phyloP scores from a whole-genome alignment of 352 stramenopile genomes.

The Phytophthora fragariaefolia region DNA sequence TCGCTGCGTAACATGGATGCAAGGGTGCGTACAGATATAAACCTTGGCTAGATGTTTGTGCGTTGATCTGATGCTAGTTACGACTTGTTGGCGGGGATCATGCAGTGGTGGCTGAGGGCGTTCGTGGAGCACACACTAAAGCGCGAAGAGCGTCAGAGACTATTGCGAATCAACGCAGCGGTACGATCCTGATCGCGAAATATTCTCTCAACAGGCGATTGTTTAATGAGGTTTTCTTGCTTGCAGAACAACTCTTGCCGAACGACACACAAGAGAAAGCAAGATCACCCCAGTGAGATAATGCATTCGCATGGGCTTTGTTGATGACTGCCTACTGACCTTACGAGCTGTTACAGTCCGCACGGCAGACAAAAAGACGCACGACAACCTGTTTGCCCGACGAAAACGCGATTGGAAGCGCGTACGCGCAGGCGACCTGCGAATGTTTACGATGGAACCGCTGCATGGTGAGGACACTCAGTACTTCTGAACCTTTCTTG shows the following conservation, averaged over 20 bases:
- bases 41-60: neutral
- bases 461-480: constrained; percentile 55
- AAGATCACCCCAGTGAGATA: constrained; percentile 63
- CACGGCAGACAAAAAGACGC: constrained; percentile 73
- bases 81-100: no score
- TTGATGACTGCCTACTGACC: constrained; percentile 3
- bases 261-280: constrained; percentile 75
- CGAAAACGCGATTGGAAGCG: constrained; percentile 80
- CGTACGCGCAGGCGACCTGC: constrained; percentile 65
- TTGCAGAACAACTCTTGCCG: constrained; percentile 52
- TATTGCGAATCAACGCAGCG: constrained; percentile 50
- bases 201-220: neutral
- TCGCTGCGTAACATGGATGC: constrained; percentile 73
- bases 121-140: constrained; percentile 82
- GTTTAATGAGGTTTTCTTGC: constrained; percentile 1
- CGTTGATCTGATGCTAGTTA: constrained; percentile 11
- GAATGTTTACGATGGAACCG: constrained; percentile 78
- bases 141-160: constrained; percentile 58
- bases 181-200: constrained; percentile 7
- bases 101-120: constrained; percentile 75
- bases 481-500: neutral
- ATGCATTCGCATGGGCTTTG: neutral
- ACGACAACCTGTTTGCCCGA: constrained; percentile 78
- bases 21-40: constrained; percentile 46
- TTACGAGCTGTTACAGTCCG: constrained; percentile 42